Evolutionary conservation across 495 filamentous ascomycete species (phyloP), one percentile per base, ranked within the genome.

Genomic region (Hyaloscypha finlandica): DNA sequence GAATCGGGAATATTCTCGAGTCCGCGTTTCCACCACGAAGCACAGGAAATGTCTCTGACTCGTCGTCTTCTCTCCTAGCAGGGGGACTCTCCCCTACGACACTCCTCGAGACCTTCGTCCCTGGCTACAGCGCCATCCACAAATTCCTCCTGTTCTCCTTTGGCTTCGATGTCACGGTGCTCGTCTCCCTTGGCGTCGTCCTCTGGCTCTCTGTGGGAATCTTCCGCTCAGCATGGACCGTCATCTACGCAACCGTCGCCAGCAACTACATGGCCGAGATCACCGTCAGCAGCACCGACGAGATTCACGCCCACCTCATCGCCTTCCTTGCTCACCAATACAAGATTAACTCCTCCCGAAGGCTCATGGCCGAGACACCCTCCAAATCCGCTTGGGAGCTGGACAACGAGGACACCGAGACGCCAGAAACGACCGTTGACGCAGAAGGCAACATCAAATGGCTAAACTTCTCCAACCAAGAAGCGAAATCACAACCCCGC

Each of bases 21-120:
- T 31, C 22, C 8, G 53, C 29, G 2, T 56, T 31, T 56, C 53
- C 53, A 25, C 35, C 35, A 8, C 35, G 35, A 6, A 37, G 35
- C 35, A 54, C 64, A 55, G 42, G 51, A 66, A 39, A 65, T 12
- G 35, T 29, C 19, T 20, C 35, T 59, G 5, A 61, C 22, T 39
- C 53, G 30, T 29, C 64, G 63, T 19, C 29, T 70, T 2, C 14
- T 52, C 29, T 20, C 57, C 25, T 2, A 2, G 25, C 1, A 25
- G 25, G 25, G 25, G 22, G 64, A 55, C 56, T 72, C 14, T 68
- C 65, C 19, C 68, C 71, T 22, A 67, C 71, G 9, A 69, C 68
- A 9, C 78, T 89, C 33, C 78, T 90, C 6, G 88, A 90, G 57
- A 79, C 82, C 6, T 79, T 90, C 65, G 82, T 90, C 42, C 88